Evolutionary conservation across 495 filamentous ascomycete species (phyloP).

Genomic region (Penicillium lividum): DNA sequence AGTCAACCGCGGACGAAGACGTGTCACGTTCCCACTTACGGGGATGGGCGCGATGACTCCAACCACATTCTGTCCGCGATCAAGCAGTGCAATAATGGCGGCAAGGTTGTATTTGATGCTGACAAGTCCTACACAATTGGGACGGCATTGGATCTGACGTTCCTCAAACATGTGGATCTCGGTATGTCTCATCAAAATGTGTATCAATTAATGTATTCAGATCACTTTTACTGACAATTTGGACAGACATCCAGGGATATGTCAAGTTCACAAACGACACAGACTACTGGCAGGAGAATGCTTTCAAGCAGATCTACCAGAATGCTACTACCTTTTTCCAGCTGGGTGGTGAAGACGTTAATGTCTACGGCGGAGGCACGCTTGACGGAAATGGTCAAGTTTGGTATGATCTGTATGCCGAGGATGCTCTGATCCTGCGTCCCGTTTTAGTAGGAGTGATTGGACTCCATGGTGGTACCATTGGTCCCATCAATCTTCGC

Average conservation of each 20-base stretch:
- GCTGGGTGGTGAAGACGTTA: slow-evolving; percentile 67
- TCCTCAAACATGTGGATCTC: slow-evolving; percentile 63
- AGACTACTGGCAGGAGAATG: slow-evolving; percentile 64
- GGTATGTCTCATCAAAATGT: slow-evolving; percentile 24
- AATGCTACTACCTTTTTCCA: slow-evolving; percentile 70
- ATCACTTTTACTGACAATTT: neutral
- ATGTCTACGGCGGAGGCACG: slow-evolving; percentile 64
- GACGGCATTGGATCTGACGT: slow-evolving; percentile 65
- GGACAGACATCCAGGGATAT: slow-evolving; percentile 52
- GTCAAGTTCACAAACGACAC: slow-evolving; percentile 65
- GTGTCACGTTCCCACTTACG: slow-evolving; percentile 38
- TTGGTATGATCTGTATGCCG: slow-evolving; percentile 65
- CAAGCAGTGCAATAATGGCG: slow-evolving; percentile 65
- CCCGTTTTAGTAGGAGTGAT: slow-evolving; percentile 65
- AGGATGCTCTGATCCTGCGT: slow-evolving; percentile 55
- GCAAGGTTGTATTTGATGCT: slow-evolving; percentile 60
- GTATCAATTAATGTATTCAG: neutral
- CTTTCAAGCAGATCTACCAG: slow-evolving; percentile 62
- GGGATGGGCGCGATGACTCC: slow-evolving; percentile 59
- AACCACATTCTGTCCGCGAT: slow-evolving; percentile 57
- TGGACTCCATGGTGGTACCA: slow-evolving; percentile 59
- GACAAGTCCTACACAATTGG: slow-evolving; percentile 60
- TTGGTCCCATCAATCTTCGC: slow-evolving; percentile 61
- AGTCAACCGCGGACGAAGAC: slow-evolving; percentile 31
- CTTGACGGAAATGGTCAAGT: slow-evolving; percentile 68